These are phyloP conservation scores for Ilyonectria robusta DNA, from an alignment of 2,329 filamentous ascomycete genomes.

Conservation along the genomic window DNA sequence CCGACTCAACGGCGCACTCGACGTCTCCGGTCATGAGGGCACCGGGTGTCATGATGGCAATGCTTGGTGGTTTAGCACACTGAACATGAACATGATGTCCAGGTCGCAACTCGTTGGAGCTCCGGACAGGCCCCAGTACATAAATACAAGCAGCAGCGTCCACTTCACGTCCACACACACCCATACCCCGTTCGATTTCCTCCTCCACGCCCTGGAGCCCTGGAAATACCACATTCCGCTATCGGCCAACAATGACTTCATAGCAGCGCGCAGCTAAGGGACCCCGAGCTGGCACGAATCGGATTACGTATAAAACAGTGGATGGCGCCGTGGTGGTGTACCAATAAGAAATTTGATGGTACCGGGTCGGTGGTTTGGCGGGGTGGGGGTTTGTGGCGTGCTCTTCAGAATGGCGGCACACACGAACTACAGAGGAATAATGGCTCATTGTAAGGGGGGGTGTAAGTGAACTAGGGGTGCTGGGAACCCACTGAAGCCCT, in stretches of 20 bases:
- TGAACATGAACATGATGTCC: neutral
- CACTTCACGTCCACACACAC: neutral
- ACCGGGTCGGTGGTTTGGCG: conserved; percentile 21
- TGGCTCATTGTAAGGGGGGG: neutral
- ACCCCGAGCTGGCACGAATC: conserved; percentile 31
- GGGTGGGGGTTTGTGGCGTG: conserved; percentile 22
- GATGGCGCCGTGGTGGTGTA: neutral
- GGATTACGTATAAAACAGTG: conserved; percentile 43
- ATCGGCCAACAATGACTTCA: conserved; percentile 18
- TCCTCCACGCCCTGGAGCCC: neutral
- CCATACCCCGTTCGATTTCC: neutral
- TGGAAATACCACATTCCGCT: conserved; percentile 32
- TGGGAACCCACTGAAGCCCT: no score
- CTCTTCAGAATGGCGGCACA: neutral
- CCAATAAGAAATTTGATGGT: conserved; percentile 16
- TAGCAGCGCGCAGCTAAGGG: neutral
- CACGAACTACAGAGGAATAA: neutral
- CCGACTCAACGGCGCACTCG: conserved; percentile 9
- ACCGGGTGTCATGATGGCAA: conserved; percentile 32
- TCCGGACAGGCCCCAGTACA: neutral
- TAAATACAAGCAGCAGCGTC: conserved; percentile 2
- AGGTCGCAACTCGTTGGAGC: no score
- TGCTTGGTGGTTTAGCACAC: conserved; percentile 21
- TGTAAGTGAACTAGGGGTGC: no score
- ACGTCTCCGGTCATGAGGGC: conserved; percentile 16